Base-by-base conservation (phyloP, 768 basidiomycete genomes). In the Kwoniella botswanensis region DNA sequence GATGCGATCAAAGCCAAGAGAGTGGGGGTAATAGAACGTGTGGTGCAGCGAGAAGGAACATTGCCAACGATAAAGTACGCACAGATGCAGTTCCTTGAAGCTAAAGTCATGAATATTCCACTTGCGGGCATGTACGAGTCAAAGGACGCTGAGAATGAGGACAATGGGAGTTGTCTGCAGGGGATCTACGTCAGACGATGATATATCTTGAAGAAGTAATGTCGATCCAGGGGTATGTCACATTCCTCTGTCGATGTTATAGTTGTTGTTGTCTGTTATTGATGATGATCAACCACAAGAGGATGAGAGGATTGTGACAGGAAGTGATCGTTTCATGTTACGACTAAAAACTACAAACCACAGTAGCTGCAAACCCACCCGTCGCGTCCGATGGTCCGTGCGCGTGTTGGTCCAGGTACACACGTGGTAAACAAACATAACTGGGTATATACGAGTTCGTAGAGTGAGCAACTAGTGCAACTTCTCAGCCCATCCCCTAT, bases 81-180 rank as follows among this genome's bases (percentile, higher is more conserved):
- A 58, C 57, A 58, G 57, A 26, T 58, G 26, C 12, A 26, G 26
- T 58, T 29, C 26, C 57, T 58, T 26, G 26, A 42, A 58, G 57
- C 57, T 58, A 58, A 26, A 29, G 21, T 35, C 13, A 26, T 35
- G 15, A 18, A 58, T 10, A 24, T 58, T 29, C 57, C 57, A 58
- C 26, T 15, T 42, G 57, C 57, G 29, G 57, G 13, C 54, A 55
- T 55, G 24, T 35, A 35, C n/a, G 54, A 55, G n/a, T 35, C 35
- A 6, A 35, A 35, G 35, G 35, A 35, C 35, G 35, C 35, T 56
- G 54, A 21, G 24, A 17, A 15, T 3, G 26, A 35, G 26, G 26
- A 24, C 26, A 35, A 58, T 10, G 22, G 21, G 13, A 35, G 21
- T 12, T 58, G 12, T 12, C 15, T 35, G 26, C 9, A 7, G 57